Percentiles rank a stretch among this genome's conserved stretches.
phyloP scores from a whole-genome alignment of 441 rosid genomes.

The Erodium texanum region DNA sequence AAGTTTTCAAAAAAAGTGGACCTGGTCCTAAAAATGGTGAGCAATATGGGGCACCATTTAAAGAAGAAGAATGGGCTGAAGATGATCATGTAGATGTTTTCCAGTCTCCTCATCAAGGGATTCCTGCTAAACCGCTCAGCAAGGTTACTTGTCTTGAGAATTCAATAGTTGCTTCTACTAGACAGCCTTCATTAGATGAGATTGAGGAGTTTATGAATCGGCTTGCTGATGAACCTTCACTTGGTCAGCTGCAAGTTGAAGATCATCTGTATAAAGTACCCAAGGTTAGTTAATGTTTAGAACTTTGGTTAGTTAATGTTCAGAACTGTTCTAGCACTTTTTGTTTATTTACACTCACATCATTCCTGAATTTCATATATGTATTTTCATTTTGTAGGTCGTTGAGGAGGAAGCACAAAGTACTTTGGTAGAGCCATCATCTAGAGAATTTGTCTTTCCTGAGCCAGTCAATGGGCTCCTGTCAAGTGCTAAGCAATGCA shows the following conservation, averaged over 20 bases:
- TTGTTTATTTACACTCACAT: neutral
- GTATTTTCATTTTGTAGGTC: slow-evolving; percentile 26
- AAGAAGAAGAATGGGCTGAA: slow-evolving; percentile 81
- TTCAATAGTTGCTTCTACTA: slow-evolving; percentile 12
- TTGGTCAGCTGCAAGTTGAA: slow-evolving; percentile 17
- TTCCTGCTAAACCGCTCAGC: slow-evolving; percentile 19
- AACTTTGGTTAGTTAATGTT: too few species aligned
- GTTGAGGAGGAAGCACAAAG: slow-evolving; percentile 36
- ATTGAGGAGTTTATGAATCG: slow-evolving; percentile 33
- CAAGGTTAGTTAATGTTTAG: slow-evolving; percentile 33
- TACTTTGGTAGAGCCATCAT: slow-evolving; percentile 34
- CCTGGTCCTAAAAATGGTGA: slow-evolving; percentile 94
- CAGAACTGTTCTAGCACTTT: neutral
- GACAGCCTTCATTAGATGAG: slow-evolving; percentile 23
- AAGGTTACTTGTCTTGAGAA: slow-evolving; percentile 21
- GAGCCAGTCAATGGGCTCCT: slow-evolving; percentile 4
- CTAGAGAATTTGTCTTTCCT: slow-evolving; percentile 20
- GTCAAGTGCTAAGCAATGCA: slow-evolving; percentile 21
- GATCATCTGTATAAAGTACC: slow-evolving; percentile 12
- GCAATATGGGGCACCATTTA: slow-evolving; percentile 89
- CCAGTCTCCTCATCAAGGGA: slow-evolving; percentile 14
- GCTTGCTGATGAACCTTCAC: slow-evolving; percentile 25
- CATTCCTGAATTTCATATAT: neutral
- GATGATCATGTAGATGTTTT: slow-evolving; percentile 29
- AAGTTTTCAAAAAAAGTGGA: slow-evolving; percentile 76